These are phyloP conservation scores for Cladosporium velox DNA, from an alignment of 2,329 filamentous ascomycete genomes.

Conservation along the genomic window DNA sequence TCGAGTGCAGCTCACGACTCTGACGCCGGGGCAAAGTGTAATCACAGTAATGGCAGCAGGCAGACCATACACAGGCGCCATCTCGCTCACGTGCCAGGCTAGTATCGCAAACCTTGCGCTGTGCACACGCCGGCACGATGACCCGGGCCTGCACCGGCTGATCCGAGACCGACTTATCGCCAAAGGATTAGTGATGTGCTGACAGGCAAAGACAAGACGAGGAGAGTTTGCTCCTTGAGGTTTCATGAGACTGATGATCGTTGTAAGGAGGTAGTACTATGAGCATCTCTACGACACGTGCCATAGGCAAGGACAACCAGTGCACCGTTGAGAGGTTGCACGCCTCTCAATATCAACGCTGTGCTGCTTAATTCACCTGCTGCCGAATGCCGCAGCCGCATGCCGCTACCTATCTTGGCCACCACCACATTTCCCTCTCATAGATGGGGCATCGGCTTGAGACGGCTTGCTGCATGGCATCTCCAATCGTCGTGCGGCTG, in stretches of 20 bases:
- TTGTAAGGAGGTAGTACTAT: neutral
- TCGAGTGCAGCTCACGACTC: neutral
- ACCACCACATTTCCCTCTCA: neutral
- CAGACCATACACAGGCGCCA: neutral
- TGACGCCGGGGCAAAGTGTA: slow-evolving; percentile 12
- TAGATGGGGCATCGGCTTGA: neutral
- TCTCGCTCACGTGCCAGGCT: slow-evolving; percentile 8
- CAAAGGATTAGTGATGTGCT: neutral
- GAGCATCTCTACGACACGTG: neutral
- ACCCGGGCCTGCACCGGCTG: neutral
- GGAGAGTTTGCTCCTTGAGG: neutral
- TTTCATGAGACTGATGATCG: neutral
- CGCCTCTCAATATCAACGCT: neutral
- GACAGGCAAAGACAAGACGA: neutral
- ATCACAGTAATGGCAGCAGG: neutral
- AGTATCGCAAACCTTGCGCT: neutral
- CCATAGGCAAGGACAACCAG: neutral
- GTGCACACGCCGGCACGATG: neutral
- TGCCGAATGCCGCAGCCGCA: neutral
- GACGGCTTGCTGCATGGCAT: neutral
- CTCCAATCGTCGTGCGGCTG: neutral
- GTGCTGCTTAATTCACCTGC: neutral
- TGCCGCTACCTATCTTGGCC: slow-evolving; percentile 10
- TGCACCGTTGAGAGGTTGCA: neutral
- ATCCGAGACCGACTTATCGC: neutral